phyloP scores from a whole-genome alignment of 2,329 filamentous ascomycete species.

The Alternaria conjuncta region DNA sequence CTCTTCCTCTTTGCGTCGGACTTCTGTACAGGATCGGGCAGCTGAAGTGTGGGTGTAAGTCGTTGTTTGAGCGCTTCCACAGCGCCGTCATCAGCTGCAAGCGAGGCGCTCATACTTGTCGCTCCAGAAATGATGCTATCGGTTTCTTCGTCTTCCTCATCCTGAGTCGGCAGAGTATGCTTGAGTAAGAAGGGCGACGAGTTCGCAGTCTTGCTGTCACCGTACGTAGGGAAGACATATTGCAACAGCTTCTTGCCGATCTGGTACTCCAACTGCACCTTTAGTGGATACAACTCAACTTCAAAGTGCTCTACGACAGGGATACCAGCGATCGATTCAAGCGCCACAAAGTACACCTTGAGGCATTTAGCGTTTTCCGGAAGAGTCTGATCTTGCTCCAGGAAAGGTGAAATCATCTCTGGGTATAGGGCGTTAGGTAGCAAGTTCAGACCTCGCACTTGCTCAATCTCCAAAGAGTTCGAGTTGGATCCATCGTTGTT shows the following conservation, averaged over 20 bases:
- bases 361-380: constrained; percentile 80
- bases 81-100: constrained; percentile 55
- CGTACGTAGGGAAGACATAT: constrained; percentile 91
- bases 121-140: constrained; percentile 32
- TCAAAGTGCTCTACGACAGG: constrained; percentile 97
- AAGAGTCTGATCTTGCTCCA: constrained; percentile 65
- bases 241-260: constrained; percentile 93
- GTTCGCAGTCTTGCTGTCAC: constrained; percentile 57
- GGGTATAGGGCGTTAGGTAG: constrained; percentile 91
- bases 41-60: constrained; percentile 78
- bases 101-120: constrained; percentile 24
- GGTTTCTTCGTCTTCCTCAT: constrained; percentile 57
- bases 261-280: constrained; percentile 90
- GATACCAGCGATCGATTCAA: constrained; percentile 96
- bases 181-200: constrained; percentile 68
- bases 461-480: constrained; percentile 87
- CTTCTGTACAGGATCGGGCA: constrained; percentile 52
- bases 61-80: constrained; percentile 81
- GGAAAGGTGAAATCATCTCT: constrained; percentile 91
- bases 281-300: constrained; percentile 89
- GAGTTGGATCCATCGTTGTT: constrained; percentile 96
- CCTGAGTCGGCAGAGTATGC: constrained; percentile 55
- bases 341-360: constrained; percentile 95
- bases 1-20: constrained; percentile 35
- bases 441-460: constrained; percentile 87